Percentiles rank a stretch among this genome's conserved stretches.
Conservation (phyloP, 495 filamentous ascomycete genomes). For the Darksidea phi region DNA sequence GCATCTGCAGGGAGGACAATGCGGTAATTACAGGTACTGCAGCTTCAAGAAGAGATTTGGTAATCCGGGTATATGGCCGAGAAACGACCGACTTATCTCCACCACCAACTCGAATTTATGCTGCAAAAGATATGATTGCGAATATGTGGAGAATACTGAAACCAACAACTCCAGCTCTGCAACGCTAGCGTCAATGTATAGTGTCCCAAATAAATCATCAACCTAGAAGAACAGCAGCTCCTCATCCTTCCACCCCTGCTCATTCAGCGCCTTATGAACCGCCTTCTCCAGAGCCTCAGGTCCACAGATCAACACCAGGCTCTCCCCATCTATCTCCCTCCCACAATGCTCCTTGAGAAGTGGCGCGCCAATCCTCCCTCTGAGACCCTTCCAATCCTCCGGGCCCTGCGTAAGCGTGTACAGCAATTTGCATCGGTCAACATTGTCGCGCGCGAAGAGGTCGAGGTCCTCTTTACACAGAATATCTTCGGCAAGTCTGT, state of each 20-base stretch:
- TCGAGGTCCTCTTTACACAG: conserved; percentile 78
- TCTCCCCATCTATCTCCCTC: conserved; percentile 47
- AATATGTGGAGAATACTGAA: no score
- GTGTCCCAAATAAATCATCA: no score
- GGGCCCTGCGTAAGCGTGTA: conserved; percentile 69
- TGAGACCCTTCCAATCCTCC: conserved; percentile 65
- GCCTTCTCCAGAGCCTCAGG: conserved; percentile 75
- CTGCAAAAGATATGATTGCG: no score
- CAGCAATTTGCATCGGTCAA: conserved; percentile 61
- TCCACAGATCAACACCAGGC: conserved; percentile 80
- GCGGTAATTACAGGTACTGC: no score
- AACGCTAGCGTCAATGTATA: no score
- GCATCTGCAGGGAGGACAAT: no score
- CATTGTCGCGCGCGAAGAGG: conserved; percentile 51
- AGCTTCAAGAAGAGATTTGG: no score
- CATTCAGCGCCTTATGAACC: conserved; percentile 60
- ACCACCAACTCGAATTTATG: no score
- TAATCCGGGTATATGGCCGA: no score
- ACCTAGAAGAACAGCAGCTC: conserved; percentile 79
- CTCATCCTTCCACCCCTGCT: conserved; percentile 73
- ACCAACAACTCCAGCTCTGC: conserved; percentile 5
- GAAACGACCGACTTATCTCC: no score
- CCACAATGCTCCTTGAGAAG: conserved; percentile 62
- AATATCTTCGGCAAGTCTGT: conserved; percentile 79
- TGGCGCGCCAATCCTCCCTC: conserved; percentile 64